Percentiles rank a stretch among this genome's conserved stretches.
Evolutionary conservation across 352 stramenopile genomes (phyloP).

Genomic region (Phytopythium montanum): DNA sequence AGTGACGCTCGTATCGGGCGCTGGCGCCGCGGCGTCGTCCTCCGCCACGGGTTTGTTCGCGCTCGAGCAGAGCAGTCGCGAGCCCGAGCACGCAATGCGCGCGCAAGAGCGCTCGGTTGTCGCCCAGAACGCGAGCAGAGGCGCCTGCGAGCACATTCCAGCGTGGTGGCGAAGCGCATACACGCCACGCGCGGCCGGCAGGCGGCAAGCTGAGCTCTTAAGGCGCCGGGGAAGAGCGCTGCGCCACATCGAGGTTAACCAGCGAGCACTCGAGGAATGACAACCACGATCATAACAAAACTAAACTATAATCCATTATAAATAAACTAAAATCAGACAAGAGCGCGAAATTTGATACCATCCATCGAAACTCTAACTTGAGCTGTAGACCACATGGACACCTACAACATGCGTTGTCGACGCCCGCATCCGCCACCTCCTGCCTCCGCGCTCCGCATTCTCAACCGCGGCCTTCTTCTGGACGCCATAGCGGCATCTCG

Average conservation of each 20-base stretch:
- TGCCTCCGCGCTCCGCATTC: too few species aligned
- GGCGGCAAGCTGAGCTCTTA: neutral
- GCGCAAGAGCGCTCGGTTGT: neutral
- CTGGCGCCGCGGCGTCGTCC: neutral
- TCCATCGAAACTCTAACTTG: too few species aligned
- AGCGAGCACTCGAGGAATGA: too few species aligned
- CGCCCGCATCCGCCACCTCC: too few species aligned
- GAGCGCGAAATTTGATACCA: too few species aligned
- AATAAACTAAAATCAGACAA: too few species aligned
- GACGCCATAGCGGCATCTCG: too few species aligned
- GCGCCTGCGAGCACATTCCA: neutral
- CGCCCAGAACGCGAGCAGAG: neutral
- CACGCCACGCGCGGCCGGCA: neutral
- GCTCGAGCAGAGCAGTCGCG: neutral
- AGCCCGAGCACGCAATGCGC: neutral
- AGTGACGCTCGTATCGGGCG: constrained; percentile 7
- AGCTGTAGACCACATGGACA: too few species aligned
- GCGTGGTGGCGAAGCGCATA: neutral
- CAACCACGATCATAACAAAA: too few species aligned
- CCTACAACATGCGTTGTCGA: too few species aligned
- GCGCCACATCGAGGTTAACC: neutral
- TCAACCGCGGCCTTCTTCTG: too few species aligned
- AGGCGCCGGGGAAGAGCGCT: neutral
- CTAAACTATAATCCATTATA: too few species aligned
- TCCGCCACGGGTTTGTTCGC: neutral